phyloP scores from a whole-genome alignment of 2,329 filamentous ascomycete genomes.

The Rasamsonia emersonii region DNA sequence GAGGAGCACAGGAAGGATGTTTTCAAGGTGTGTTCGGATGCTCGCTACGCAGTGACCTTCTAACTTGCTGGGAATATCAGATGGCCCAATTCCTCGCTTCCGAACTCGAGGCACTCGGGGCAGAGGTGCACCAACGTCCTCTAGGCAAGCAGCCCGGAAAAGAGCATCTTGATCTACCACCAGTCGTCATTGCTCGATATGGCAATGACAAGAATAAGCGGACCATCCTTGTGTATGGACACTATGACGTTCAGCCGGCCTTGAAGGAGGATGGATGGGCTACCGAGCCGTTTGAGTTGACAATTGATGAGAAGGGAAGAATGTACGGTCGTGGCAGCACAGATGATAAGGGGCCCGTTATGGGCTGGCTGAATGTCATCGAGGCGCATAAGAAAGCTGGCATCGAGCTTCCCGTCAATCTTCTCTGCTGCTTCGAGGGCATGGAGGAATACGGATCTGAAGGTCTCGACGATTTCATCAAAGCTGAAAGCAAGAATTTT shows the following conservation, averaged over 20 bases:
- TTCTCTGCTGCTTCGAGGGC: slow-evolving; percentile 98
- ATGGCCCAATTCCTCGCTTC: slow-evolving; percentile 88
- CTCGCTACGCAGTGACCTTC: background rate
- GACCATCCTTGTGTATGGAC: slow-evolving; percentile 92
- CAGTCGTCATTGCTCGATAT: slow-evolving; percentile 85
- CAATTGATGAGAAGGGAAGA: slow-evolving; percentile 77
- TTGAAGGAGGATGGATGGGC: slow-evolving; percentile 90
- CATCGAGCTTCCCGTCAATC: slow-evolving; percentile 90
- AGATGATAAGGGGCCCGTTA: slow-evolving; percentile 94
- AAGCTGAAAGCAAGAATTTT: slow-evolving; percentile 81
- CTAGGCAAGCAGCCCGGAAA: slow-evolving; percentile 89
- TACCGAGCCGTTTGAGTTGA: slow-evolving; percentile 86
- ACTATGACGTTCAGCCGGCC: slow-evolving; percentile 97
- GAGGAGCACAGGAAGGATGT: slow-evolving; percentile 84
- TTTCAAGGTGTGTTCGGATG: slow-evolving; percentile 52
- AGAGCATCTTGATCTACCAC: slow-evolving; percentile 83
- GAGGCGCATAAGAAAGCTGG: slow-evolving; percentile 95
- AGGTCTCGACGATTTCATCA: slow-evolving; percentile 89
- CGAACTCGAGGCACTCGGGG: slow-evolving; percentile 76
- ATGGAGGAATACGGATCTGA: slow-evolving; percentile 99
- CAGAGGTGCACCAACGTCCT: slow-evolving; percentile 74
- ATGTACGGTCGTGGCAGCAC: slow-evolving; percentile 96
- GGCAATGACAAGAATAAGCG: slow-evolving; percentile 87
- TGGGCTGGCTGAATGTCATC: slow-evolving; percentile 97
- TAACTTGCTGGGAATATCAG: slow-evolving; percentile 21